phyloP scores from a whole-genome alignment of 2,329 filamentous ascomycete genomes.

The Elsinoe necatrix region DNA sequence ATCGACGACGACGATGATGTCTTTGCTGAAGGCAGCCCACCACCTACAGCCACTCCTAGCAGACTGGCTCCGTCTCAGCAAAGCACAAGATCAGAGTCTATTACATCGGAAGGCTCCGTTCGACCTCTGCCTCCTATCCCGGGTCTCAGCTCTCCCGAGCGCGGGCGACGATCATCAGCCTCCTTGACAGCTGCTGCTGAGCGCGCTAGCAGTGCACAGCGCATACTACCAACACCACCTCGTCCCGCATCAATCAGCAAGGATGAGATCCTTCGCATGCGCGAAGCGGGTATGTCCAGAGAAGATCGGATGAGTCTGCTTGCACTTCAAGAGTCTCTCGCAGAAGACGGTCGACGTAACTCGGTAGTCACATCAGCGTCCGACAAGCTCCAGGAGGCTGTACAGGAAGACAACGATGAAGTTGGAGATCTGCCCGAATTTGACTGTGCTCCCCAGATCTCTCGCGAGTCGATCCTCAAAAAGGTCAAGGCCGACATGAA shows the following conservation, averaged over 20 bases:
- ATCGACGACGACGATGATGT: conserved; percentile 54
- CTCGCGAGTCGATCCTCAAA: conserved; percentile 83
- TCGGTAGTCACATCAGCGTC: conserved; percentile 22
- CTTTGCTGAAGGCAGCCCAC: conserved; percentile 59
- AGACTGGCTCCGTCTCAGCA: conserved; percentile 46
- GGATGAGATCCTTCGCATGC: conserved; percentile 68
- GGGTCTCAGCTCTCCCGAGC: conserved; percentile 52
- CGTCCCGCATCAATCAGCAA: conserved; percentile 59
- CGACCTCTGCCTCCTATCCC: conserved; percentile 83
- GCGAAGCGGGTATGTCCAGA: conserved; percentile 63
- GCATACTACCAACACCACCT: conserved; percentile 66
- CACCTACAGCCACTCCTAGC: conserved; percentile 39
- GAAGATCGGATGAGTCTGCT: conserved; percentile 81
- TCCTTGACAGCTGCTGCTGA: conserved; percentile 66
- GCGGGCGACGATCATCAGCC: conserved; percentile 46
- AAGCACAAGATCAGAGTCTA: conserved; percentile 57
- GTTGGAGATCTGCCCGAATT: conserved; percentile 27
- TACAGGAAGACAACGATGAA: conserved; percentile 27
- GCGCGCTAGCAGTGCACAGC: conserved; percentile 56
- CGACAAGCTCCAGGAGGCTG: neutral
- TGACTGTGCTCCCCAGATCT: conserved; percentile 62
- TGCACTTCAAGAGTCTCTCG: conserved; percentile 42
- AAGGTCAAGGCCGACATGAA: conserved; percentile 63
- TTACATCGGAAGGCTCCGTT: conserved; percentile 69
- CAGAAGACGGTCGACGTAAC: conserved; percentile 5